phyloP scores from a whole-genome alignment of 2,329 filamentous ascomycete species.

The Penicillium sp. region DNA sequence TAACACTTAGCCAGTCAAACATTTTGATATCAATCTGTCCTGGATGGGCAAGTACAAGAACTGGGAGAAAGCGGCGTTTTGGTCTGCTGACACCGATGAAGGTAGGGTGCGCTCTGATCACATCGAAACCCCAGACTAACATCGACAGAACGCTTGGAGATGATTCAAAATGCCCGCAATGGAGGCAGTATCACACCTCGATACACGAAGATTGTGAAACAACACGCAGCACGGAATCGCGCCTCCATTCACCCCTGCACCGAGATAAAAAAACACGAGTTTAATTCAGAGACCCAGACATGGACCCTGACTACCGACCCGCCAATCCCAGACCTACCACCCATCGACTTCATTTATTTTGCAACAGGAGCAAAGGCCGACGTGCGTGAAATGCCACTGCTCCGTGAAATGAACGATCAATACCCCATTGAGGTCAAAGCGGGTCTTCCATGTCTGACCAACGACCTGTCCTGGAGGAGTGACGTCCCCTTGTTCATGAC shows the following conservation, averaged over 20 bases:
- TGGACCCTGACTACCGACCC: conserved; percentile 59
- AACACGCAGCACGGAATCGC: conserved; percentile 55
- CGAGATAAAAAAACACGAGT: conserved; percentile 53
- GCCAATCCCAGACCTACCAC: conserved; percentile 50
- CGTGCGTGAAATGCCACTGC: conserved; percentile 60
- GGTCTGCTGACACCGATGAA: conserved; percentile 71
- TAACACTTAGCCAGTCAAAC: conserved; percentile 56
- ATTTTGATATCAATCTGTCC: conserved; percentile 73
- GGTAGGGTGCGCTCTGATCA: conserved; percentile 30
- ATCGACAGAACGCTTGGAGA: conserved; percentile 60
- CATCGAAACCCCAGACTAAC: neutral
- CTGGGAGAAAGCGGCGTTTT: conserved; percentile 73
- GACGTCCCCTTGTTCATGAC: conserved; percentile 74
- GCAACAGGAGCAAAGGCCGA: conserved; percentile 72
- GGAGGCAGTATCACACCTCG: conserved; percentile 75
- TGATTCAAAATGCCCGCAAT: conserved; percentile 66
- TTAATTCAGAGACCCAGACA: conserved; percentile 49
- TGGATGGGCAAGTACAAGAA: conserved; percentile 87
- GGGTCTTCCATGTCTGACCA: conserved; percentile 71
- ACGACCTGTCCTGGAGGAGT: conserved; percentile 74
- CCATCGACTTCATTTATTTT: conserved; percentile 70
- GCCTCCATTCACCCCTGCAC: conserved; percentile 62
- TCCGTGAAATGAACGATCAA: conserved; percentile 60
- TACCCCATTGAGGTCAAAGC: conserved; percentile 64
- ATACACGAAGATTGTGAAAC: conserved; percentile 67